A percentile compares a stretch with the other conserved stretches of the same genome.
Conservation (phyloP, 768 basidiomycete species). For the Lactarius indigo region DNA sequence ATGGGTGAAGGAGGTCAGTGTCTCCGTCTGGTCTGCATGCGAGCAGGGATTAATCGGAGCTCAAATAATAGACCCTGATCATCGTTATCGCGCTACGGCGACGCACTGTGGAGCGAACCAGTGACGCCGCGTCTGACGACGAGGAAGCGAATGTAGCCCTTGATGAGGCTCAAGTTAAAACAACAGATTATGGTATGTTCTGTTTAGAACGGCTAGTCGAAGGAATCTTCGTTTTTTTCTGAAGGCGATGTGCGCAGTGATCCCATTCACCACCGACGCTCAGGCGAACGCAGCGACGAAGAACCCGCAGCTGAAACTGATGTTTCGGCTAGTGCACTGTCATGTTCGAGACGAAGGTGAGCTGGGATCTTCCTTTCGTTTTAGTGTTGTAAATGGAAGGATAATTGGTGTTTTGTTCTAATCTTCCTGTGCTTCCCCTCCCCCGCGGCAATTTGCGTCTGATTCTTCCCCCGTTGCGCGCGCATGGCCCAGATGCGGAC, state of each 20-base stretch:
- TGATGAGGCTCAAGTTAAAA: conserved; percentile 62
- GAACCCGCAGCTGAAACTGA: conserved; percentile 75
- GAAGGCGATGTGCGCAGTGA: conserved; percentile 44
- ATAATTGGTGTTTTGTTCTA: background rate
- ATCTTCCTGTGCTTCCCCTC: background rate
- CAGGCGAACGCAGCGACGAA: conserved; percentile 73
- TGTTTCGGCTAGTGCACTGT: conserved; percentile 80
- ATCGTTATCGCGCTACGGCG: conserved; percentile 57
- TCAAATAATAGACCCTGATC: too few species aligned
- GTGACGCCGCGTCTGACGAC: conserved; percentile 39
- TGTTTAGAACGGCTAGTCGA: background rate
- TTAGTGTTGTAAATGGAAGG: background rate
- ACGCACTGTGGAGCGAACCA: conserved; percentile 58
- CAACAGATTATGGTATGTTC: conserved; percentile 71
- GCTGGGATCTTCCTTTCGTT: conserved; percentile 25
- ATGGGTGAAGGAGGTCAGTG: conserved; percentile 80
- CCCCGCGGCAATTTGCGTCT: conserved; percentile 14
- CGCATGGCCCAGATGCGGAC: conserved; percentile 46
- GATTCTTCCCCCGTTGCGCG: background rate
- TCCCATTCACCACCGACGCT: conserved; percentile 73
- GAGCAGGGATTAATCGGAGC: conserved; percentile 10
- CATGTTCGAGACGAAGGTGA: conserved; percentile 62
- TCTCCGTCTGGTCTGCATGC: background rate
- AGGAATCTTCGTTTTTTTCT: conserved; percentile 6
- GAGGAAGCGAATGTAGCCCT: conserved; percentile 45